These are phyloP conservation scores for Rheum nobile DNA, from an alignment of 148 eudicot genomes.

Conservation along the genomic window DNA sequence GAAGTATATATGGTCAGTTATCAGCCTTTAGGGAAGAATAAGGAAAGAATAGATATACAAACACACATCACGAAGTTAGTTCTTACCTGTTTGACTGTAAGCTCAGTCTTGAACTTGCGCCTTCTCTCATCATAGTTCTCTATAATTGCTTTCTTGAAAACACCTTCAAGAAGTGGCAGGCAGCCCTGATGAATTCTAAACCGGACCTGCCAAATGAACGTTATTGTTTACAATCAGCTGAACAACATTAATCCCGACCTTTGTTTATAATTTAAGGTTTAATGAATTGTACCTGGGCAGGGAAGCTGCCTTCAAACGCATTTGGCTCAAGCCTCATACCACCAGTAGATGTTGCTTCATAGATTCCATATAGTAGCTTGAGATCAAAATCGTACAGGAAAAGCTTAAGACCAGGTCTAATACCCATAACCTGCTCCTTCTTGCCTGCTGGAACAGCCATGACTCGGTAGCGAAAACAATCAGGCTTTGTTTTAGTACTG, in stretches of 20 bases:
- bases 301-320: constrained; percentile 75
- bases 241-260: background rate
- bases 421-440: constrained; percentile 47
- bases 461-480: constrained; percentile 52
- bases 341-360: constrained; percentile 55
- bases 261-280: background rate
- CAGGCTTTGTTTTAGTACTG: constrained; percentile 63
- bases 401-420: constrained; percentile 59
- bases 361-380: constrained; percentile 56
- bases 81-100: constrained; percentile 54
- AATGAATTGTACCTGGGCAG: constrained; percentile 52
- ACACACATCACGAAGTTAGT: background rate
- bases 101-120: constrained; percentile 56
- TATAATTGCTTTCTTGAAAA: constrained; percentile 57
- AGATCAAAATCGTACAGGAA: constrained; percentile 76
- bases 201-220: constrained; percentile 42
- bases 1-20: background rate
- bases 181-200: constrained; percentile 52
- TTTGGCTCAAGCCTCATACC: constrained; percentile 72
- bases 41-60: background rate
- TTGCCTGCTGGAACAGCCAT: constrained; percentile 48
- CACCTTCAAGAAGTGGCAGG: constrained; percentile 51
- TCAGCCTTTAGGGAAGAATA: background rate
- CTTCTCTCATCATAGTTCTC: constrained; percentile 55
- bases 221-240: background rate